Evolutionary conservation across 2,329 filamentous ascomycete species (phyloP), one percentile per base, ranked within the genome.

Genomic region (Herpotrichia juniperi): DNA sequence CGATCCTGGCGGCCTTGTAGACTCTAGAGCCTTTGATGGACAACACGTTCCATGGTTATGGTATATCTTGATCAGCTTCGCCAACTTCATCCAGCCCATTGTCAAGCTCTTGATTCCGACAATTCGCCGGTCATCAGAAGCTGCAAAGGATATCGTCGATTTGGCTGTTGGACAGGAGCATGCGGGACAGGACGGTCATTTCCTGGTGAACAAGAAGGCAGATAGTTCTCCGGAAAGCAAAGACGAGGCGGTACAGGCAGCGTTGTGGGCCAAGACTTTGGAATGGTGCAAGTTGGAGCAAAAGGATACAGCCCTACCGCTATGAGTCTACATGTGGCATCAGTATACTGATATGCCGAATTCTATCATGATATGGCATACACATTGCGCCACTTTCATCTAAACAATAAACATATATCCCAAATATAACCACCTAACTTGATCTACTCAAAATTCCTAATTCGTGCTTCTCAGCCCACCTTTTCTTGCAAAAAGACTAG

Each of bases 401-500:
- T 28, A 28, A 7, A 28, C 12, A 6, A 28, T 7, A 28, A 28
- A 7, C 12, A 28, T 28, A 6, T 28, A 28, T 28, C 26, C 12
- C 26, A 12, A 12, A 12, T 28, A 7, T 12, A 7, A 28, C 26
- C 12, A 28, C 26, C 26, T 28, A 28, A 28, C 12, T 7, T 28
- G 26, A 12, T 28, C 26, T 28, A 12, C 7, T 28, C 7, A 28
- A 28, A 28, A n/a, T 16, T n/a, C 8, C 19, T n/a, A 53, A 26
- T 57, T 50, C 4, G 53, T 64, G 35, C 45, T 53, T 6, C 59
- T 45, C 28, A 62, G 45, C 7, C 59, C 57, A 5, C 49, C 42
- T 31, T 58, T 57, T 16, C 57, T 47, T 16, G 59, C 56, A 45
- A 82, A 80, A 3, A 82, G 62, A 1, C 79, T 75, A 3, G 79